phyloP scores from a whole-genome alignment of 1,284 basidiomycete genomes.

The Ustilago trichophora region DNA sequence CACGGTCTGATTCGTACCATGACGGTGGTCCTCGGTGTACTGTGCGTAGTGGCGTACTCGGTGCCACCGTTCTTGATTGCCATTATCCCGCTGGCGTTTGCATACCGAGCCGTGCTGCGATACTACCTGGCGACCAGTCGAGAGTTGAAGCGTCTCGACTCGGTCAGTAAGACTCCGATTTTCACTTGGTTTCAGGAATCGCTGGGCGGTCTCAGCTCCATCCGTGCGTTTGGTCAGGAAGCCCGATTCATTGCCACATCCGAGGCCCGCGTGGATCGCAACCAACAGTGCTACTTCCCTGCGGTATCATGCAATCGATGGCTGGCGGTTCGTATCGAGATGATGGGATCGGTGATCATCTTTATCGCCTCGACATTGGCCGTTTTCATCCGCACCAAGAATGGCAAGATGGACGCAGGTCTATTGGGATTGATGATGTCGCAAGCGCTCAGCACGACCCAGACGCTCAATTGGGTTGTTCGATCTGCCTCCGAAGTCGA shows the following conservation, averaged over 20 bases:
- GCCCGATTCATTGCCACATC: constrained; percentile 79
- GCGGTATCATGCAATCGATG: constrained; percentile 77
- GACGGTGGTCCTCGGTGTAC: constrained; percentile 73
- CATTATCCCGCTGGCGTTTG: constrained; percentile 60
- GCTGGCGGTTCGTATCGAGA: constrained; percentile 74
- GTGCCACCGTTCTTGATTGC: constrained; percentile 78
- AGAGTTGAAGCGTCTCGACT: constrained; percentile 89
- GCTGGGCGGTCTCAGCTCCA: constrained; percentile 82
- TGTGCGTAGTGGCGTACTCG: constrained; percentile 75
- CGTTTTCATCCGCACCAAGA: constrained; percentile 70
- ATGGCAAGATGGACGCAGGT: constrained; percentile 80
- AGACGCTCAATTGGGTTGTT: constrained; percentile 77
- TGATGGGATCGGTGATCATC: constrained; percentile 84
- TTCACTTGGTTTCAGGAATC: constrained; percentile 81
- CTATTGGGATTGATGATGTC: constrained; percentile 89
- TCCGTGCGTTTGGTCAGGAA: constrained; percentile 72
- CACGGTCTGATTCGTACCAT: constrained; percentile 58
- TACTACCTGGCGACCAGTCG: constrained; percentile 91
- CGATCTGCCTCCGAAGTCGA: constrained; percentile 89
- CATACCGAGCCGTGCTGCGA: constrained; percentile 58
- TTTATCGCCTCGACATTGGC: constrained; percentile 77
- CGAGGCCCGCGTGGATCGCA: constrained; percentile 81
- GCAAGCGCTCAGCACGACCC: constrained; percentile 72
- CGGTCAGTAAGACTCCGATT: constrained; percentile 87
- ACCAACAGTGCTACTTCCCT: constrained; percentile 79